phyloP scores from a whole-genome alignment of 176 grass and related monocot species.

The Typha latifolia region DNA sequence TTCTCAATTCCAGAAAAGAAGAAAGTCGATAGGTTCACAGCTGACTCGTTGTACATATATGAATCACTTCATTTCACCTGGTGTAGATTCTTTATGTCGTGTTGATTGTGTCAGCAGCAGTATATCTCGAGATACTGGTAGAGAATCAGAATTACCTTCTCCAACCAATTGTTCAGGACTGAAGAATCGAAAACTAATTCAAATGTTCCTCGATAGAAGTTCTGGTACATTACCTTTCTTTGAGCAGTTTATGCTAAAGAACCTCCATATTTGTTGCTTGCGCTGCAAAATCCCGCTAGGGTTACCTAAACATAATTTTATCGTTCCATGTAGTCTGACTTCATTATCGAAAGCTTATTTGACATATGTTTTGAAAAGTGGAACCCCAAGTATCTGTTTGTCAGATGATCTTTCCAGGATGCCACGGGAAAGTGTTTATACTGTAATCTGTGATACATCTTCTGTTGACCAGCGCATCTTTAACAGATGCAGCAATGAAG shows the following conservation, averaged over 20 bases:
- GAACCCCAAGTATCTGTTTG: constrained; percentile 13
- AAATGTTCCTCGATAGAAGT: constrained; percentile 31
- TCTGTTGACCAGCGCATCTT: constrained; percentile 44
- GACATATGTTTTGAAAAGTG: constrained; percentile 43
- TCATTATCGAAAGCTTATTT: constrained; percentile 53
- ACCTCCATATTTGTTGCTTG: constrained; percentile 44
- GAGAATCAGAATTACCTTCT: constrained; percentile 16
- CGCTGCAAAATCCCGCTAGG: constrained; percentile 60
- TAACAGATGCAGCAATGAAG: constrained; percentile 16
- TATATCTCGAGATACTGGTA: constrained; percentile 16
- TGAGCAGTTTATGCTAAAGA: constrained; percentile 14
- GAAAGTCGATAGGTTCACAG: constrained; percentile 33
- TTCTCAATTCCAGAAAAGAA: constrained; percentile 66
- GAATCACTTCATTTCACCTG: constrained; percentile 24
- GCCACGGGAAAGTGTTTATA: constrained; percentile 22
- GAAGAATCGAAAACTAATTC: constrained; percentile 16
- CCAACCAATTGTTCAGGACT: not conserved
- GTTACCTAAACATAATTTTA: constrained; percentile 39
- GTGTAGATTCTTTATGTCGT: constrained; percentile 15
- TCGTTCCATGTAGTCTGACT: constrained; percentile 36
- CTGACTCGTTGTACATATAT: constrained; percentile 24
- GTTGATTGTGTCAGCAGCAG: constrained; percentile 15
- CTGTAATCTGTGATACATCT: constrained; percentile 46
- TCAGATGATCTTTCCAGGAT: constrained; percentile 11
- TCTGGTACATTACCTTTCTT: constrained; percentile 16